Evolutionary conservation across 169 alveolate genomes (phyloP), one percentile per base, ranked within the genome.

Genomic region (Cryptosporidium tyzzeri): DNA sequence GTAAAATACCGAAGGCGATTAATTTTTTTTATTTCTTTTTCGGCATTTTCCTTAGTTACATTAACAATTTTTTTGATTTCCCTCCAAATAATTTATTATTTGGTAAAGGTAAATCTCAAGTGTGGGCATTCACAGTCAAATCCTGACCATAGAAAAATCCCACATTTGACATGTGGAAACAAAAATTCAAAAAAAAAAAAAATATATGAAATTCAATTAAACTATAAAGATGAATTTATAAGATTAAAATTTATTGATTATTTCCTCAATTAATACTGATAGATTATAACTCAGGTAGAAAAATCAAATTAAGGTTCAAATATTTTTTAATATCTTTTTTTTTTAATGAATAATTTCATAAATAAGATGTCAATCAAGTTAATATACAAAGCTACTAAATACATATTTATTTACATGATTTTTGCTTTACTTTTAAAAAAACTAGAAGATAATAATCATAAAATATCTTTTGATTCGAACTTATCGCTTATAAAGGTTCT

Each of bases 91-190:
- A 48, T 44, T 14, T 12, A 14, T 48, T 48, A 14, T 48, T 59
- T 59, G 71, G 5, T 18, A 6, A 65, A 65, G 0, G 10, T 6
- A 33, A 65, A 2, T 65, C 51, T 29, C 14, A 35, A 37, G 71
- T 65, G 71, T 65, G 71, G 71, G 71, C 9, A 65, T 65, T 65
- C 31, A 6, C 21, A 21, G 71, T 65, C 71, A 14, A 31, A 65
- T 65, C 71, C 50, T 65, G 71, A 65, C 71, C 23, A 48, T 2
- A 48, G 55, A 48, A 65, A 62, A 65, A 55, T 55, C 71, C 71
- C 71, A 65, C 71, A 65, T 65, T 10, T 3, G 50, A 26, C 48
- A 37, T 65, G 71, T 65, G 41, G 71, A 65, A 65, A 65, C 31
- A 65, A 65, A 65, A 65, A 14, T 31, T 65, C 0, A 33, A 59